phyloP scores from a whole-genome alignment of 768 basidiomycete species.

The Hemileccinum rubropunctum region DNA sequence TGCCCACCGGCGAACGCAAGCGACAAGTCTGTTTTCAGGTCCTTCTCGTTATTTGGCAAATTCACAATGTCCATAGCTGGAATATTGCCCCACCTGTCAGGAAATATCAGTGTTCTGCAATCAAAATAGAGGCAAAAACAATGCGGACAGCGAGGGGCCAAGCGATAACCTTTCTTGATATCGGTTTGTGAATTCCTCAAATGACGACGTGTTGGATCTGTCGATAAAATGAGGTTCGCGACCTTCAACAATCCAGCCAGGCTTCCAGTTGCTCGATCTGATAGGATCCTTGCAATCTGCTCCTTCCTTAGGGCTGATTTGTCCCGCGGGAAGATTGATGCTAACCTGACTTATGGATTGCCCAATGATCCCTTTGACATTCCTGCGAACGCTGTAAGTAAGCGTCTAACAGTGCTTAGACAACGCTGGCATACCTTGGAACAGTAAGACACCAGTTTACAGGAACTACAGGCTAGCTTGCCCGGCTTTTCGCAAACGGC shows the following conservation, averaged over 20 bases:
- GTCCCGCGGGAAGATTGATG: background rate
- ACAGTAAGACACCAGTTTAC: slow-evolving; percentile 44
- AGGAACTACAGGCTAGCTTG: slow-evolving; percentile 27
- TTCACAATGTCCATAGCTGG: slow-evolving; percentile 35
- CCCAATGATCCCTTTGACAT: slow-evolving; percentile 44
- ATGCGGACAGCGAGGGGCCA: slow-evolving; percentile 23
- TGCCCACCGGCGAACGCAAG: slow-evolving; percentile 26
- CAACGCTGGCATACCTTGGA: slow-evolving; percentile 27
- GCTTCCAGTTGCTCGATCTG: slow-evolving; percentile 17
- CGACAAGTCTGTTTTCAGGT: slow-evolving; percentile 15
- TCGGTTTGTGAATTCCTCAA: slow-evolving; percentile 8
- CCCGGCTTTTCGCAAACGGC: slow-evolving; percentile 31
- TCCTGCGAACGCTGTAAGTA: slow-evolving; percentile 20
- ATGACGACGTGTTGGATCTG: slow-evolving; percentile 1
- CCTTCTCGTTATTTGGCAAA: slow-evolving; percentile 20
- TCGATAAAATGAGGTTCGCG: slow-evolving; percentile 21
- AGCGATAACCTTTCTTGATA: slow-evolving; percentile 27
- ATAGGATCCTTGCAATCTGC: slow-evolving; percentile 26
- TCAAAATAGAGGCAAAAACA: background rate
- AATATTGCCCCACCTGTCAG: slow-evolving; percentile 33
- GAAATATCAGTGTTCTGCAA: background rate
- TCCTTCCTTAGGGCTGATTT: background rate
- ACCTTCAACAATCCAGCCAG: slow-evolving; percentile 21
- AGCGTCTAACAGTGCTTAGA: background rate
- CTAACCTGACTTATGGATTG: slow-evolving; percentile 36